Evolutionary conservation across 1,139 yeast species (phyloP), one percentile per base, ranked within the genome.

Genomic region (Blastobotrys arbuscula): DNA sequence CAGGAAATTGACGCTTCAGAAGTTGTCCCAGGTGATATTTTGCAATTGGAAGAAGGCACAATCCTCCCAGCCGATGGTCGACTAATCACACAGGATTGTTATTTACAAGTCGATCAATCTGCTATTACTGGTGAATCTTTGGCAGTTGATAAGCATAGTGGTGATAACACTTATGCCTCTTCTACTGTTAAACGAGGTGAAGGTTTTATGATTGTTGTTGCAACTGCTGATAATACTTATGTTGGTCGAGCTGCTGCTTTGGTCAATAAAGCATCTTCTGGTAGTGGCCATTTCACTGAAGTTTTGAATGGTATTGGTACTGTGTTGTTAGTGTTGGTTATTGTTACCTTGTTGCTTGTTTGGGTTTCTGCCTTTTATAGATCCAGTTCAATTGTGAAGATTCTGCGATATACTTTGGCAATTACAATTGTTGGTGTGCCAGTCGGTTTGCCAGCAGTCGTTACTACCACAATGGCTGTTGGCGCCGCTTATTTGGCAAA

Each of bases 361-460:
- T 89, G 96, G 96, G 77, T 78, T 68, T 89, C 97, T 70, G 80
- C 89, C 75, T 89, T 90, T 89, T 89, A 89, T 86, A 82, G 97
- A 76, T 81, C 96, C 63, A 83, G 81, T 70, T 79, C 77, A 68
- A 88, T 89, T 70, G 96, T 89, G 65, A 78, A 83, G 64, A 86
- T 90, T 75, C 81, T 92, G 74, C 84, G 97, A 78, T 89, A 83
- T 79, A 69, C 85, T 62, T 79, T 92, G 71, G 97, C 96, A 65
- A 87, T 90, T 71, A 90, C 97, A 76, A 89, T 90, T 76, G 86
- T 92, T 67, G 98, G 98, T 86, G 98, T 92, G 61, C 95, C 95
- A 73, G 95, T 85, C 64, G 95, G 95, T 83, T 79, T 85, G 72
- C 95, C 95, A 73, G 95, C 92, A 71, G 95, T 85, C 66, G 94